Conservation (phyloP, 352 stramenopile species). For the Phytopythium cucurbitacearum region DNA sequence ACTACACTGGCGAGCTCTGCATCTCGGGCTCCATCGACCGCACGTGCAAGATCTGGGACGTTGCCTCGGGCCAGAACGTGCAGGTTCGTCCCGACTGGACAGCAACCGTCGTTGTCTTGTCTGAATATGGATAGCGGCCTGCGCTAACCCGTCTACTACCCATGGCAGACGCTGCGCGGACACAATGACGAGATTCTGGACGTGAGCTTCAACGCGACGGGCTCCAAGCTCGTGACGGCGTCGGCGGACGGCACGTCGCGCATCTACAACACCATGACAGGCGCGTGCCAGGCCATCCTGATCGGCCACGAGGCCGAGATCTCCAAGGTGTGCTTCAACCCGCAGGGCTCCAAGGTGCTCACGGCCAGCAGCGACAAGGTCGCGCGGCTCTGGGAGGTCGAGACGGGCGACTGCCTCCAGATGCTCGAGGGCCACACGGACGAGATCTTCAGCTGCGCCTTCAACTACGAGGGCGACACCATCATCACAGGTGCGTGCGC, state of each 20-base stretch:
- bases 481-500: slow-evolving; percentile 91
- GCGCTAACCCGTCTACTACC: not conserved
- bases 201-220: slow-evolving; percentile 93
- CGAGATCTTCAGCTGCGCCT: slow-evolving; percentile 95
- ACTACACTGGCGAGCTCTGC: slow-evolving; percentile 91
- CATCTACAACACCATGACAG: slow-evolving; percentile 96
- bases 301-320: slow-evolving; percentile 95
- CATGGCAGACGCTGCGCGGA: slow-evolving; percentile 77
- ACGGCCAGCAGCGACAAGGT: slow-evolving; percentile 94
- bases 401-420: slow-evolving; percentile 92
- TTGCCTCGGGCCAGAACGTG: slow-evolving; percentile 88
- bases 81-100: too few species aligned
- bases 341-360: slow-evolving; percentile 92
- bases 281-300: slow-evolving; percentile 91
- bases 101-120: too few species aligned
- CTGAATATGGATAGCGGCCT: not conserved
- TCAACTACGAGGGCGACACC: slow-evolving; percentile 97
- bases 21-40: slow-evolving; percentile 93
- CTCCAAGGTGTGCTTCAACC: slow-evolving; percentile 94
- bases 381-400: slow-evolving; percentile 91
- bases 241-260: slow-evolving; percentile 91
- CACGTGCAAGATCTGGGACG: slow-evolving; percentile 94
- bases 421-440: slow-evolving; percentile 96
- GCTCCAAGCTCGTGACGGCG: slow-evolving; percentile 92
- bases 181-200: slow-evolving; percentile 96